Conservation (phyloP, 768 basidiomycete genomes). For the Leccinum variicolor region DNA sequence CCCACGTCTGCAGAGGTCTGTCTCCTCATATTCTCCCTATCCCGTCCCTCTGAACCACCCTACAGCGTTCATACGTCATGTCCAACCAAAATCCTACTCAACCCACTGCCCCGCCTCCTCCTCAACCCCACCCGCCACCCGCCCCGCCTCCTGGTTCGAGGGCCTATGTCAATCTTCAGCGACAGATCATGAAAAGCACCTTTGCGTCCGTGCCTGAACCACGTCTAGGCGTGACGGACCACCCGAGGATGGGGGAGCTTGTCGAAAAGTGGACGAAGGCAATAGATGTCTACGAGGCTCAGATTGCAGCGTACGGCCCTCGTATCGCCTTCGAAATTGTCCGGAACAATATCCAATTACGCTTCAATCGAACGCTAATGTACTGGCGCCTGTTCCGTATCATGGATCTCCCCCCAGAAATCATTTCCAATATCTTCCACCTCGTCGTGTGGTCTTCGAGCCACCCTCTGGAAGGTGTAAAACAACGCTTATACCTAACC, state of each 20-base stretch:
- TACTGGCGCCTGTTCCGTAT: conserved; percentile 50
- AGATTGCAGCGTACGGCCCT: conserved; percentile 20
- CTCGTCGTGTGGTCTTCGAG: conserved; percentile 52
- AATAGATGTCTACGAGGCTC: conserved; percentile 15
- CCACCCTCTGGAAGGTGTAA: conserved; percentile 34
- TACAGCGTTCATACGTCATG: conserved; percentile 13
- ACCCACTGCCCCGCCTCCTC: conserved; percentile 7
- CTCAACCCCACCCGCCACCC: neutral
- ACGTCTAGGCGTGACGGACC: neutral
- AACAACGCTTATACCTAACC: conserved; percentile 47
- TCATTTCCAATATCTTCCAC: conserved; percentile 63
- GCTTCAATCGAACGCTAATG: conserved; percentile 21
- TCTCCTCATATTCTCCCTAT: neutral
- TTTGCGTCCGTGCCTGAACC: conserved; percentile 23
- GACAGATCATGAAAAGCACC: conserved; percentile 15
- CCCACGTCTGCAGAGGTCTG: conserved; percentile 4
- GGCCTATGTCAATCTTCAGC: conserved; percentile 16
- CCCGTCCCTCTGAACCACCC: neutral
- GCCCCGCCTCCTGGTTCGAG: conserved; percentile 20
- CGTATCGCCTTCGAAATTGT: conserved; percentile 13
- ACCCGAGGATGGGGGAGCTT: conserved; percentile 2
- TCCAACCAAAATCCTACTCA: conserved; percentile 9
- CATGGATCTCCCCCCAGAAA: conserved; percentile 62
- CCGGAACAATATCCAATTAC: conserved; percentile 15
- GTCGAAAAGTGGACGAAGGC: conserved; percentile 13